Base-by-base conservation (phyloP, 352 stramenopile genomes). In the Hyaloperonospora brassicae region DNA sequence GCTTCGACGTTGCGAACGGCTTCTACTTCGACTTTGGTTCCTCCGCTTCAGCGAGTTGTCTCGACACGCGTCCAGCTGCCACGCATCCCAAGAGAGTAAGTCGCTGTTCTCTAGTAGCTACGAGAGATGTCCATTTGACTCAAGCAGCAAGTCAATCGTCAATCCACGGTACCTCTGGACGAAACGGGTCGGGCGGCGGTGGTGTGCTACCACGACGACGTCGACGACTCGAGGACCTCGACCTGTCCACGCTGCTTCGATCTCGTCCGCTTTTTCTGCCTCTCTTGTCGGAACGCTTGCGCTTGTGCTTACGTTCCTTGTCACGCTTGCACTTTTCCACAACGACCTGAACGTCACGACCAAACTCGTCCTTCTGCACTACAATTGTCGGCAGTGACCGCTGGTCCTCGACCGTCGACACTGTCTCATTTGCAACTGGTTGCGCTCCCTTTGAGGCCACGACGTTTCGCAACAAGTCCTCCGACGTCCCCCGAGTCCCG, bases 291-390 rank as follows among this genome's bases (percentile, higher is more conserved):
- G 17, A 17, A 17, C 17, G 17, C 17, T 17, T 17, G 17, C 63
- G 62, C 50, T 72, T 63, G 22, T 63, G 31, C 13, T 68, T 71
- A 17, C 51, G 53, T 12, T 61, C 57, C 21, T 34, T 34, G 27
- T 34, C 27, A 8, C 27, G 27, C 27, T 34, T 34, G 5, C 36
- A 47, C 39, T 59, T 62, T 11, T 57, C 25, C 38, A 58, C 30
- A 23, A 62, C 49, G 43, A 64, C 57, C 11, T 68, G 62, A 17
- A 90, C 52, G 41, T 91, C 81, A 5, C 83, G 80, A 23, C 83
- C 83, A 55, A 91, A 93, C 47, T 93, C 83, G 55, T 93, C 83
- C 49, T 89, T 89, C n/a, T 44, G 43, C 10, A 72, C 59, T 21
- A 60, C 40, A 35, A 70, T 70, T 43, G 64, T 70, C 21, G 59